Conservation (phyloP, 108 stramenopile species). For the Fragilaria radians region DNA sequence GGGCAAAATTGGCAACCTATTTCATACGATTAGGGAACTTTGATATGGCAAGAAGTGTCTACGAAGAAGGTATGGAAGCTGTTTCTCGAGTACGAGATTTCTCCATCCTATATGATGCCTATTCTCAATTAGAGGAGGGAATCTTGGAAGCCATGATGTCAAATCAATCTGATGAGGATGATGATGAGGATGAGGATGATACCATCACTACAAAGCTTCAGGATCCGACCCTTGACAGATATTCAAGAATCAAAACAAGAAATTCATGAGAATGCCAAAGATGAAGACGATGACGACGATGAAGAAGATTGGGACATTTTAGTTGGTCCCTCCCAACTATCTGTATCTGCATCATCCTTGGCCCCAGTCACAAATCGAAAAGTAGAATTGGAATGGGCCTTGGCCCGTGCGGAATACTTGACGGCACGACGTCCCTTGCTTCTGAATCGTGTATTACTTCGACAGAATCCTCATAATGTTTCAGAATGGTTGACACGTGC, state of each 20-base stretch:
- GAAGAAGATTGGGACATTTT: constrained; percentile 63
- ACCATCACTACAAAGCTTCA: constrained; percentile 24
- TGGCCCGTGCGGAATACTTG: constrained; percentile 92
- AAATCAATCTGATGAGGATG: constrained; percentile 70
- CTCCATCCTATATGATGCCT: constrained; percentile 93
- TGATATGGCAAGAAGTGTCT: constrained; percentile 91
- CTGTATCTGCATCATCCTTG: background rate
- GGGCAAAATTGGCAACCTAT: constrained; percentile 92
- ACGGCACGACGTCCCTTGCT: constrained; percentile 90
- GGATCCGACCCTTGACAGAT: no score
- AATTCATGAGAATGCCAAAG: no score
- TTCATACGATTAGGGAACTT: constrained; percentile 94
- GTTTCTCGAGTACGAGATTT: constrained; percentile 96
- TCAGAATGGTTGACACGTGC: constrained; percentile 94
- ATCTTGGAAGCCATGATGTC: constrained; percentile 88
- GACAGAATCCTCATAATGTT: constrained; percentile 97
- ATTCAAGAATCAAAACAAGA: background rate
- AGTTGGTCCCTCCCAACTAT: constrained; percentile 21
- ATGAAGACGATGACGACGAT: constrained; percentile 21
- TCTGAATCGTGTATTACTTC: constrained; percentile 86
- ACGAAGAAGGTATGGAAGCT: constrained; percentile 89
- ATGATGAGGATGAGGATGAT: constrained; percentile 40
- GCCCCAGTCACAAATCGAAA: constrained; percentile 12
- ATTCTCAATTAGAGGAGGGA: constrained; percentile 93
- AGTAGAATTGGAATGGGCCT: constrained; percentile 84